phyloP scores from a whole-genome alignment of 2,329 filamentous ascomycete species.

The Ascocoryne sarcoides region DNA sequence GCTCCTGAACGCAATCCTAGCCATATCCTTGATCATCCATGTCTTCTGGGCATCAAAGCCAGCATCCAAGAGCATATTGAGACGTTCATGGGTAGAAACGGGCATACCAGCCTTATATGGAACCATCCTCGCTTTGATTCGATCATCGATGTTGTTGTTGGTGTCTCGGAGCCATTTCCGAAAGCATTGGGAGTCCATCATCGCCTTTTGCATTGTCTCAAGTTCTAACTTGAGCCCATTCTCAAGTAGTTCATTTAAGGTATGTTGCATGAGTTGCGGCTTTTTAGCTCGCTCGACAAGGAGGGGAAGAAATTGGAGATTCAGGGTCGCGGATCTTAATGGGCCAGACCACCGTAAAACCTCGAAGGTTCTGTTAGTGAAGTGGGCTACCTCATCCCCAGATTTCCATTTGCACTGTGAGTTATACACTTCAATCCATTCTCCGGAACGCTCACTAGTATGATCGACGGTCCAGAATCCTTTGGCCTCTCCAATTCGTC shows the following conservation, averaged over 20 bases:
- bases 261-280: conserved; percentile 34
- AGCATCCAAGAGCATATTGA: conserved; percentile 46
- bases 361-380: conserved; percentile 55
- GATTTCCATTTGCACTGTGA: conserved; percentile 62
- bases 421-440: conserved; percentile 57
- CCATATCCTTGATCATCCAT: conserved; percentile 39
- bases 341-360: conserved; percentile 42
- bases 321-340: conserved; percentile 46
- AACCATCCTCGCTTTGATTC: conserved; percentile 21
- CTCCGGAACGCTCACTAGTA: conserved; percentile 35
- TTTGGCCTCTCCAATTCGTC: conserved; percentile 63
- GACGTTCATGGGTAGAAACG: conserved; percentile 35
- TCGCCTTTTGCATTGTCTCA: conserved; percentile 39
- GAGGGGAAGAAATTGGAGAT: conserved; percentile 61
- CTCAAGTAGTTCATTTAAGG: conserved; percentile 41
- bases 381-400: conserved; percentile 45
- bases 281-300: conserved; percentile 50
- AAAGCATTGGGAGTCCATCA: conserved; percentile 42
- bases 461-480: conserved; percentile 64
- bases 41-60: conserved; percentile 48
- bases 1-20: conserved; percentile 20
- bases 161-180: conserved; percentile 44
- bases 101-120: conserved; percentile 19
- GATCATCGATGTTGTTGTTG: conserved; percentile 33
- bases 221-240: conserved; percentile 44